Conservation (phyloP, 1,284 basidiomycete genomes). For the Leccinum subatratum region DNA sequence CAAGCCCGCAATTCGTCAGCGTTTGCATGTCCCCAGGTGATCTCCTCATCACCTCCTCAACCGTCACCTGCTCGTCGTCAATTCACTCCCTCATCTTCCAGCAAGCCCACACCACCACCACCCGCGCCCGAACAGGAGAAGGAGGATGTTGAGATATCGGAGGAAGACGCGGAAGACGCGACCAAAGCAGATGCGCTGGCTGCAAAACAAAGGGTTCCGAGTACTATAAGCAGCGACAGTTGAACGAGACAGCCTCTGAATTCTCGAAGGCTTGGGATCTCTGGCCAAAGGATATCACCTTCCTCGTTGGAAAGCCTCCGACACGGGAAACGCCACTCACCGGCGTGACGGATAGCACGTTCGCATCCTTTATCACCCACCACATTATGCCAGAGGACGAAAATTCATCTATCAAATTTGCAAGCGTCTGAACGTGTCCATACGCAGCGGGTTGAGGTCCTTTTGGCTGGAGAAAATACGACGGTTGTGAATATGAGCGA, state of each 20-base stretch:
- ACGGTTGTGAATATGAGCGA: constrained; percentile 18
- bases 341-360: constrained; percentile 9
- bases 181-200: no score
- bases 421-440: constrained; percentile 32
- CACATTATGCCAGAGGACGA: constrained; percentile 23
- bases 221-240: no score
- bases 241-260: no score
- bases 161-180: no score
- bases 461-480: constrained; percentile 14
- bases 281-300: no score
- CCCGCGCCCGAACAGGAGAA: constrained; percentile 34
- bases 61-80: constrained; percentile 40
- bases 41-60: constrained; percentile 35
- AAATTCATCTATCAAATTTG: constrained; percentile 16
- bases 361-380: constrained; percentile 27
- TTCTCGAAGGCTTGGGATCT: no score
- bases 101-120: constrained; percentile 27
- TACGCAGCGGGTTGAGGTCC: constrained; percentile 29
- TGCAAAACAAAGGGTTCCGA: no score
- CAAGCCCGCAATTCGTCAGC: neutral
- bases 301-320: no score
- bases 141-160: no score
- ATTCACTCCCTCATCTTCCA: constrained; percentile 40
- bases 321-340: no score
- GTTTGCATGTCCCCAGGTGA: constrained; percentile 30